Percentiles rank a stretch among this genome's conserved stretches.
phyloP scores from a whole-genome alignment of 495 filamentous ascomycete species.

The Penicillium desertorum region DNA sequence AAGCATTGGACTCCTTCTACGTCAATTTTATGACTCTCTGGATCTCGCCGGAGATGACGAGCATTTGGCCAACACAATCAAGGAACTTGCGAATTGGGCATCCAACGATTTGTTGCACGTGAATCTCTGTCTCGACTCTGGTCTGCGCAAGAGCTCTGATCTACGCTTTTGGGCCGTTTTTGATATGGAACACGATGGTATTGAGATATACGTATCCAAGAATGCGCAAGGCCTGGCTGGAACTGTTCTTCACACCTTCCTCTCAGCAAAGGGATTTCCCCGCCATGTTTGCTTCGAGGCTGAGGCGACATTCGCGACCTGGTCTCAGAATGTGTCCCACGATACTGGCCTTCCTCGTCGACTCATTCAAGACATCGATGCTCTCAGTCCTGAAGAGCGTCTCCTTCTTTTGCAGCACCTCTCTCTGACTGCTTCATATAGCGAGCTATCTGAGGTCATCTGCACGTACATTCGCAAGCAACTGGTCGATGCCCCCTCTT shows the following conservation, averaged over 20 bases:
- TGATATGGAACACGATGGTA: constrained; percentile 42
- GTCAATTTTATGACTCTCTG: constrained; percentile 33
- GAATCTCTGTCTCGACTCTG: constrained; percentile 53
- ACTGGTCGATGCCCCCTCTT: constrained; percentile 51
- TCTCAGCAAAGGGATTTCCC: constrained; percentile 50
- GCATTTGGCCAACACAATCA: constrained; percentile 29
- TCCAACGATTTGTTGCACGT: constrained; percentile 35
- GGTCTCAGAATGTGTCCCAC: constrained; percentile 35
- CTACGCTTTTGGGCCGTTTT: constrained; percentile 58
- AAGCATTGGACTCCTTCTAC: constrained; percentile 33
- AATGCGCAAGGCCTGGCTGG: constrained; percentile 50
- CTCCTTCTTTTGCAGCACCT: constrained; percentile 53
- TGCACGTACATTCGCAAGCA: constrained; percentile 47
- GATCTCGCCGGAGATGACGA: constrained; percentile 16
- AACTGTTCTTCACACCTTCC: constrained; percentile 57
- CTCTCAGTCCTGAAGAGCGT: constrained; percentile 53
- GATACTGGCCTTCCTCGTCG: constrained; percentile 44
- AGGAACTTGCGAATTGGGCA: constrained; percentile 35
- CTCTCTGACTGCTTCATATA: constrained; percentile 37
- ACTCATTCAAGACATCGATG: constrained; percentile 52
- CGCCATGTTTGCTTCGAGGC: constrained; percentile 53
- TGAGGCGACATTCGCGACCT: constrained; percentile 47
- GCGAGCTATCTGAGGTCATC: constrained; percentile 33
- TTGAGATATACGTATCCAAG: constrained; percentile 56
- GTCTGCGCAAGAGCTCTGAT: constrained; percentile 49